A percentile compares a stretch with the other conserved stretches of the same genome.
Evolutionary conservation across 768 basidiomycete genomes (phyloP).

Genomic region (Xerocomellus amylosporus): DNA sequence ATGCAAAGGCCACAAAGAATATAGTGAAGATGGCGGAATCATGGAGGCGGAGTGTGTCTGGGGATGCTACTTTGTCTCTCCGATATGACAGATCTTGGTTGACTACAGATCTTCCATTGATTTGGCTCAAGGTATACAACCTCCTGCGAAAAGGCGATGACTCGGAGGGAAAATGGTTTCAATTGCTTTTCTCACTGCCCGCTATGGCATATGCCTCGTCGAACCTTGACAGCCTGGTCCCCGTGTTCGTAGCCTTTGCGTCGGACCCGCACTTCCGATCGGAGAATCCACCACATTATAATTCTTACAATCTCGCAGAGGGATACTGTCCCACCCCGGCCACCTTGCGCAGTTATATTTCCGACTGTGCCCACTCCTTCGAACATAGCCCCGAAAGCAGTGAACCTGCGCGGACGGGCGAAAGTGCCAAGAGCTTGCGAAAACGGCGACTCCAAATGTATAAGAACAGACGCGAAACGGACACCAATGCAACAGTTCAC

Average conservation of each 20-base stretch:
- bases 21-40: slow-evolving; percentile 10
- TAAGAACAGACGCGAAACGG: background rate
- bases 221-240: slow-evolving; percentile 13
- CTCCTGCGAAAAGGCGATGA: slow-evolving; percentile 15
- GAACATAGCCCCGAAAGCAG: slow-evolving; percentile 15
- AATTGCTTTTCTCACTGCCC: slow-evolving; percentile 32
- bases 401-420: background rate
- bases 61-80: slow-evolving; percentile 4
- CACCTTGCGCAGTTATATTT: background rate
- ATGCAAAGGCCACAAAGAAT: background rate
- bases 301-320: slow-evolving; percentile 9
- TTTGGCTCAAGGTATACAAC: slow-evolving; percentile 33
- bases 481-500: background rate
- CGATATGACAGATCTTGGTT: slow-evolving; percentile 33
- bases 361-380: background rate
- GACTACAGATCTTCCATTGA: slow-evolving; percentile 7
- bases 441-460: slow-evolving; percentile 8
- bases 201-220: slow-evolving; percentile 31
- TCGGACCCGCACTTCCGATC: slow-evolving; percentile 2
- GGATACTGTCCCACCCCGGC: slow-evolving; percentile 3
- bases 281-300: slow-evolving; percentile 17
- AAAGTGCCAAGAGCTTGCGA: background rate
- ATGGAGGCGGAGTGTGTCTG: background rate
- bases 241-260: slow-evolving; percentile 33
- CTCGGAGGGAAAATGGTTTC: slow-evolving; percentile 8